A percentile compares a stretch with the other conserved stretches of the same genome.
These are phyloP conservation scores for Chamaecrista fasciculata DNA, from an alignment of 306 rosid genomes.

Conservation along the genomic window DNA sequence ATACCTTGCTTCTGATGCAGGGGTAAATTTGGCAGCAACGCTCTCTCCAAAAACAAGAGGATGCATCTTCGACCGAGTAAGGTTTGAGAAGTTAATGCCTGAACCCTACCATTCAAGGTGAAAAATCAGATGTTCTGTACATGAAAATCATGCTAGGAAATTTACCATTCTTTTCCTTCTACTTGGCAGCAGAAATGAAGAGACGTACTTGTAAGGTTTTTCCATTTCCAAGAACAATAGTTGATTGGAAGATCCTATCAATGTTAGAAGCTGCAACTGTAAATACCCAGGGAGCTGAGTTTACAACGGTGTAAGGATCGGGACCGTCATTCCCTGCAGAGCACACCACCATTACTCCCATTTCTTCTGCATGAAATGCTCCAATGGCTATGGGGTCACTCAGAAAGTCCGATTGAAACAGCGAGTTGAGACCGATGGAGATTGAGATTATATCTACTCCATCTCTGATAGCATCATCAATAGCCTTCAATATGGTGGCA, in stretches of 20 bases:
- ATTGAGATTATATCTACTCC: slow-evolving; percentile 91
- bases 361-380: slow-evolving; percentile 86
- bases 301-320: slow-evolving; percentile 65
- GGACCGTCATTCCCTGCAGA: slow-evolving; percentile 97
- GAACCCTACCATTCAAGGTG: slow-evolving; percentile 55
- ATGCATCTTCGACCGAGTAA: slow-evolving; percentile 52
- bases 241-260: slow-evolving; percentile 75
- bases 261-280: slow-evolving; percentile 92
- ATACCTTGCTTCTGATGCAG: slow-evolving; percentile 88
- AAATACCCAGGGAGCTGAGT: slow-evolving; percentile 91
- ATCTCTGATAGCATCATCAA: slow-evolving; percentile 86
- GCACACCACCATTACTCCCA: slow-evolving; percentile 80
- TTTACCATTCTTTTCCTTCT: background rate
- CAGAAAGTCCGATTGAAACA: slow-evolving; percentile 62
- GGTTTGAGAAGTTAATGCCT: slow-evolving; percentile 75
- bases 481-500: slow-evolving; percentile 69
- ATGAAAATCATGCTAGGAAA: background rate
- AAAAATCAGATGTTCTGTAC: background rate
- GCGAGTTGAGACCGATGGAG: slow-evolving; percentile 70
- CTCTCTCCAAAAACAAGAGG: slow-evolving; percentile 70
- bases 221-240: slow-evolving; percentile 72
- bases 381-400: slow-evolving; percentile 88
- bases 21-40: slow-evolving; percentile 60
- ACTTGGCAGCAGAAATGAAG: slow-evolving; percentile 10
- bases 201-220: slow-evolving; percentile 49